Base-by-base conservation (phyloP, 495 filamentous ascomycete species). In the Physcia stellaris region DNA sequence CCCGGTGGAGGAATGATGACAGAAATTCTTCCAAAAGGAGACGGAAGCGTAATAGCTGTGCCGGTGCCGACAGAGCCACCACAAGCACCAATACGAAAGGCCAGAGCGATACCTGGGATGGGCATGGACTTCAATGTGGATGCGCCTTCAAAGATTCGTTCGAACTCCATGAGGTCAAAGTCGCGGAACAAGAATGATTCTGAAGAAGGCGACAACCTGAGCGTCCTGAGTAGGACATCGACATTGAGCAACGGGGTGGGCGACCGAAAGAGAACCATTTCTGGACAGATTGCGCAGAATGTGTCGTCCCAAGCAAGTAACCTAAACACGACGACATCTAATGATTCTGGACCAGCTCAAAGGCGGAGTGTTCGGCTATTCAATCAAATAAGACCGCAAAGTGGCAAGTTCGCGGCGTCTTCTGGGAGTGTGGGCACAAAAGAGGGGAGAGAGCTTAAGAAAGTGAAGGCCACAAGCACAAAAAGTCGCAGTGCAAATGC, bases 251-350 rank as follows among this genome's bases (percentile, higher is more conserved):
- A 22, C 22, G 33, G 39, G 13, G 26, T 34, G 12, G 58, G 63
- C 6, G 80, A 79, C 45, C 72, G 83, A 51, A 94, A 93, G 60
- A 71, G 86, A 42, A 93, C 86, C 4, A 69, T 88, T 12, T 88
- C 86, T 21, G 86, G 86, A 2, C 81, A 88, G 48, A 72, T 73
- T 11, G 73, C 80, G 6, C 73, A 81, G 45, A n/a, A n/a, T n/a
- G n/a, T n/a, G n/a, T 58, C 74, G 9, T 59, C 66, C 39, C 58
- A 70, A 39, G 58, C 55, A 11, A 67, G 68, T 30, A 53, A 66
- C 6, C 35, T 41, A 30, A 19, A 43, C 20, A 31, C 28, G 15
- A 41, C 30, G 27, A 35, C 38, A 20, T 26, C 39, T 6, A 24
- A 43, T 33, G 81, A 86, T 49, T 77, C 78, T 27, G 71, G 74